These are phyloP conservation scores for Onygenales sp. DNA, from an alignment of 2,329 filamentous ascomycete species.

Conservation along the genomic window DNA sequence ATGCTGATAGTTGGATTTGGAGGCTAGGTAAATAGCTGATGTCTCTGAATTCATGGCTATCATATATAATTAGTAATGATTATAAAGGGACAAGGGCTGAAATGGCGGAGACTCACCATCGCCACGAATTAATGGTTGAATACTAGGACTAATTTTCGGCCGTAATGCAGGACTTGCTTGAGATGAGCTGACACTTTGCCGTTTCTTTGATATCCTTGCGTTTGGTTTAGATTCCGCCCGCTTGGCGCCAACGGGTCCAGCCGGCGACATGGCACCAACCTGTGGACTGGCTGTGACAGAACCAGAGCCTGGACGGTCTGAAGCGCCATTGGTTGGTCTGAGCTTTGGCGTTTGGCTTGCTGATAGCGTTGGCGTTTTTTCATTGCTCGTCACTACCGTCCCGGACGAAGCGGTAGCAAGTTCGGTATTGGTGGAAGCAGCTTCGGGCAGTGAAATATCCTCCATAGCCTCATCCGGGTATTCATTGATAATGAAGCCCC, in stretches of 20 bases:
- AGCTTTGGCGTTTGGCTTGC: conserved; percentile 51
- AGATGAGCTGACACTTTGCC: conserved; percentile 59
- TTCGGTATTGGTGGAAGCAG: conserved; percentile 45
- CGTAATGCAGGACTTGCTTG: conserved; percentile 79
- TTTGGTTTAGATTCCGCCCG: conserved; percentile 41
- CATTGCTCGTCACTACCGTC: conserved; percentile 29
- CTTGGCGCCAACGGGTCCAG: conserved; percentile 26
- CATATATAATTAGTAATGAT: not conserved
- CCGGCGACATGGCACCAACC: conserved; percentile 45
- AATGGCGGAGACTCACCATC: conserved; percentile 42
- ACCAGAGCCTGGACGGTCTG: conserved; percentile 17
- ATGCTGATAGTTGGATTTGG: conserved; percentile 97
- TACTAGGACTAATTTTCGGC: conserved; percentile 85
- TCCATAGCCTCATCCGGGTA: conserved; percentile 50
- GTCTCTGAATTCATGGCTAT: conserved; percentile 45
- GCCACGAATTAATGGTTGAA: conserved; percentile 78
- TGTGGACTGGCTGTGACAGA: conserved; percentile 45
- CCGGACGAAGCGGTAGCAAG: conserved; percentile 40
- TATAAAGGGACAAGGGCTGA: conserved; percentile 1
- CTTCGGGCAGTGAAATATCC: conserved; percentile 64
- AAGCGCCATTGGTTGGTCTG: conserved; percentile 15
- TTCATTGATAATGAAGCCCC: conserved; percentile 30
- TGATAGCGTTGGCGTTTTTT: conserved; percentile 50
- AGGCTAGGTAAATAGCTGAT: conserved; percentile 68
- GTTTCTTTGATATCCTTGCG: conserved; percentile 54